These are phyloP conservation scores for Botrytis hyacinthi DNA, from an alignment of 2,329 filamentous ascomycete genomes.

Conservation along the genomic window DNA sequence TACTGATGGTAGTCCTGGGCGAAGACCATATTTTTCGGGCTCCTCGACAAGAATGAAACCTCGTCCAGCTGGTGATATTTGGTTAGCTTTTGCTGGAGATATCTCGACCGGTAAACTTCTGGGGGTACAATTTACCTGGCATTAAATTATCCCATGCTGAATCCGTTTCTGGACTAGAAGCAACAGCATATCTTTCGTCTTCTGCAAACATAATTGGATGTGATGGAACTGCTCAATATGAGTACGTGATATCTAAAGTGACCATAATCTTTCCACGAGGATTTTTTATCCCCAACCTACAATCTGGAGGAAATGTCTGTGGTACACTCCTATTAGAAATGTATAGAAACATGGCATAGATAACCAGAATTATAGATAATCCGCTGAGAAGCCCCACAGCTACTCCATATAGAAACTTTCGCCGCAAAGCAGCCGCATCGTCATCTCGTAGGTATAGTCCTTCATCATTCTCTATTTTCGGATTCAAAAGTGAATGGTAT, in stretches of 20 bases:
- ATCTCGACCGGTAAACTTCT: neutral
- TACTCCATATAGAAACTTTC: neutral
- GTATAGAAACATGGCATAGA: neutral
- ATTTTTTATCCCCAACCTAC: neutral
- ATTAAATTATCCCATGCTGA: slow-evolving; percentile 12
- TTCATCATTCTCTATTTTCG: slow-evolving; percentile 2
- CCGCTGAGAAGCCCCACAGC: neutral
- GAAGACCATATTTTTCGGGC: neutral
- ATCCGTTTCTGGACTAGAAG: neutral
- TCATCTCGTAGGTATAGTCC: neutral
- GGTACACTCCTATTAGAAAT: neutral
- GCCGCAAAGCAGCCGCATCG: neutral
- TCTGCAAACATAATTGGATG: neutral
- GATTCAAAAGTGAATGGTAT: neutral
- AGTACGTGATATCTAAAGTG: neutral
- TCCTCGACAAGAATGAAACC: slow-evolving; percentile 12
- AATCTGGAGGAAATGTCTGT: neutral
- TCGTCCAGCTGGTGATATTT: neutral
- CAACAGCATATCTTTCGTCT: neutral
- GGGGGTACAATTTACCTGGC: neutral
- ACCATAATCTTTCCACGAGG: no score
- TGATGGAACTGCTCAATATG: neutral
- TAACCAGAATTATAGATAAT: neutral
- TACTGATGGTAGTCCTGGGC: neutral
- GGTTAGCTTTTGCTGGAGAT: neutral